phyloP scores from a whole-genome alignment of 257 asterid genomes.

The Solanum ossicruentum region DNA sequence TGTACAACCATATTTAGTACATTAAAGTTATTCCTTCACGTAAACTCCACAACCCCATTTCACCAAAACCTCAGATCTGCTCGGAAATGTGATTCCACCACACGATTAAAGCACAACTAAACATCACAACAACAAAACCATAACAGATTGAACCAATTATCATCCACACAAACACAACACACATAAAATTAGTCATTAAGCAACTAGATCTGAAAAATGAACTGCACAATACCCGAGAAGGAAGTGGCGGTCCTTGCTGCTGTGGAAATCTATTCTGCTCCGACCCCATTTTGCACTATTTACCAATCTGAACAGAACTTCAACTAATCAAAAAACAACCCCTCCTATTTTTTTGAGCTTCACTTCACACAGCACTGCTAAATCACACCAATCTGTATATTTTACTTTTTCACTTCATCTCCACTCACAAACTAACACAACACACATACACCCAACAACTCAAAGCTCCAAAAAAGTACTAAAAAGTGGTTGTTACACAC shows the following conservation, averaged over 20 bases:
- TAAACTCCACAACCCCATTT: neutral
- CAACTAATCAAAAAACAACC: neutral
- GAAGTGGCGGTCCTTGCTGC: conserved; percentile 26
- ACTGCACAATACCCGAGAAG: conserved; percentile 22
- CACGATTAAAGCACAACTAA: neutral
- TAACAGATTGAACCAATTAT: neutral
- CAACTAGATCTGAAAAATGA: conserved; percentile 4
- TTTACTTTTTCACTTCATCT: neutral
- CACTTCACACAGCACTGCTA: neutral
- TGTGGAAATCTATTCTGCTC: conserved; percentile 53
- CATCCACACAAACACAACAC: neutral
- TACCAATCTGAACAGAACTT: neutral
- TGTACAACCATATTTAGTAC: neutral
- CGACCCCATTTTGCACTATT: conserved; percentile 24
- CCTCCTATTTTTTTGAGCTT: neutral
- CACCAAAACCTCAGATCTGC: neutral
- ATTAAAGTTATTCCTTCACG: neutral
- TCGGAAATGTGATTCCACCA: neutral
- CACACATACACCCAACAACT: neutral
- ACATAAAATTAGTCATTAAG: neutral
- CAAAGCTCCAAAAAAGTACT: neutral
- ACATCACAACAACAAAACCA: neutral
- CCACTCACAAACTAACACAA: neutral
- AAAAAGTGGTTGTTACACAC: conserved; percentile 1
- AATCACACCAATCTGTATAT: neutral